Conservation (phyloP, 1,284 basidiomycete genomes). For the Ganoderma leucocontextum region DNA sequence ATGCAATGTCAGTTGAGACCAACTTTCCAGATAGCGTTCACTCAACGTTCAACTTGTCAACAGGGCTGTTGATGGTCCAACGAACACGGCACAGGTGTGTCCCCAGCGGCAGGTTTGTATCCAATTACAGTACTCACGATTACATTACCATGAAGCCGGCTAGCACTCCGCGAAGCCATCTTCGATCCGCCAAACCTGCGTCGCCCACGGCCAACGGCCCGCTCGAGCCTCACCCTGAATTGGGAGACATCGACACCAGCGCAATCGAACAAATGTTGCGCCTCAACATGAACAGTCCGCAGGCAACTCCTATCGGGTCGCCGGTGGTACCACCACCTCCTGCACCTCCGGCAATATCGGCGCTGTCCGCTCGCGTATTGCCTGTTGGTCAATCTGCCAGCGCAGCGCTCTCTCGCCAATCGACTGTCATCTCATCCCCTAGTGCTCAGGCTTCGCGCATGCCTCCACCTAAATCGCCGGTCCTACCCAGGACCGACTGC, state of each 20-base stretch:
- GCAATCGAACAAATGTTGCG: neutral
- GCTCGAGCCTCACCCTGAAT: neutral
- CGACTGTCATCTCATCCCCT: neutral
- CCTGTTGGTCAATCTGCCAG: neutral
- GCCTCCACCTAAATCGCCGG: conserved; percentile 1
- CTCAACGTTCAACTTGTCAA: neutral
- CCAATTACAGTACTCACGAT: too few relatives aligned
- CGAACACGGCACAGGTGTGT: conserved; percentile 8
- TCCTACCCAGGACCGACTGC: neutral
- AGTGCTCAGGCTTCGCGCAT: conserved; percentile 2
- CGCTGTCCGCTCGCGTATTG: neutral
- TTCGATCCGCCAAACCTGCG: neutral
- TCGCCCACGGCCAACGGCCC: neutral
- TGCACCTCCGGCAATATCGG: conserved; percentile 4
- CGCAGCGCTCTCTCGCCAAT: neutral
- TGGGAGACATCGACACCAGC: conserved; percentile 4
- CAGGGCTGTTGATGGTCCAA: conserved; percentile 6
- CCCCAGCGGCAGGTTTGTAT: too few relatives aligned
- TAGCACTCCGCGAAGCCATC: neutral
- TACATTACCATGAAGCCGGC: neutral
- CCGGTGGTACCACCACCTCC: conserved; percentile 5
- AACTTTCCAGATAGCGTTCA: too few relatives aligned
- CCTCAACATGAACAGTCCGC: neutral
- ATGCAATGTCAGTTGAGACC: conserved; percentile 13
- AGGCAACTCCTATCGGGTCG: neutral